Evolutionary conservation across 768 basidiomycete species (phyloP).

Genomic region (Amylocystis lapponica): DNA sequence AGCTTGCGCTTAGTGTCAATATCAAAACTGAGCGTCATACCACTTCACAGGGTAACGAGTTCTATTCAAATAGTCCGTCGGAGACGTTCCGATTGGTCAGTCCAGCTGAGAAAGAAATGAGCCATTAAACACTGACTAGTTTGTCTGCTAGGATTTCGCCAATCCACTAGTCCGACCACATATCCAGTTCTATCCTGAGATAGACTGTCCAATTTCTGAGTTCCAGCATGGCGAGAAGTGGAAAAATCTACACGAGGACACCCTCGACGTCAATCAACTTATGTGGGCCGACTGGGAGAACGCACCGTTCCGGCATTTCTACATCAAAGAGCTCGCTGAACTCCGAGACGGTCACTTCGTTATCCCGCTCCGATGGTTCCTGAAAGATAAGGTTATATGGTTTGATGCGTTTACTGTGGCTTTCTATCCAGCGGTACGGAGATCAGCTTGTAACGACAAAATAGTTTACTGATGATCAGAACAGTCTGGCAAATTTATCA

Average conservation of each 20-base stretch:
- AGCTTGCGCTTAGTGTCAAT: conserved; percentile 8
- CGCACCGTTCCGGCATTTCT: conserved; percentile 8
- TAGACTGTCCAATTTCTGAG: background rate
- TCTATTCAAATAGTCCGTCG: conserved; percentile 22
- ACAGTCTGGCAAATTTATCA: too few species aligned
- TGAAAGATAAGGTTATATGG: background rate
- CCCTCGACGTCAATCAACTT: background rate
- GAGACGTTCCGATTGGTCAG: conserved; percentile 4
- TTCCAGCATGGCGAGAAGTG: background rate
- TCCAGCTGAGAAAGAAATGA: too few species aligned
- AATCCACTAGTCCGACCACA: conserved; percentile 1
- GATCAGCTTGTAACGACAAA: too few species aligned
- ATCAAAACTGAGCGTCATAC: conserved; percentile 14
- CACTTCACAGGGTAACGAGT: conserved; percentile 24
- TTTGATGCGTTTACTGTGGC: conserved; percentile 2
- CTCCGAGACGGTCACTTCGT: conserved; percentile 7
- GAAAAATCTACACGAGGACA: background rate
- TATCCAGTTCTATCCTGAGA: conserved; percentile 1
- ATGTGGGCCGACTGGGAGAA: conserved; percentile 6
- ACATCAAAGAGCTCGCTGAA: conserved; percentile 11
- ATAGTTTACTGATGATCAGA: too few species aligned
- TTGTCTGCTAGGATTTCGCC: background rate
- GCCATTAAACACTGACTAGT: too few species aligned
- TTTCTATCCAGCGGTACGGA: too few species aligned
- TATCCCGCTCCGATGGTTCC: conserved; percentile 15